These are phyloP conservation scores for Cytospora chrysosperma DNA, from an alignment of 2,329 filamentous ascomycete species.

Conservation along the genomic window DNA sequence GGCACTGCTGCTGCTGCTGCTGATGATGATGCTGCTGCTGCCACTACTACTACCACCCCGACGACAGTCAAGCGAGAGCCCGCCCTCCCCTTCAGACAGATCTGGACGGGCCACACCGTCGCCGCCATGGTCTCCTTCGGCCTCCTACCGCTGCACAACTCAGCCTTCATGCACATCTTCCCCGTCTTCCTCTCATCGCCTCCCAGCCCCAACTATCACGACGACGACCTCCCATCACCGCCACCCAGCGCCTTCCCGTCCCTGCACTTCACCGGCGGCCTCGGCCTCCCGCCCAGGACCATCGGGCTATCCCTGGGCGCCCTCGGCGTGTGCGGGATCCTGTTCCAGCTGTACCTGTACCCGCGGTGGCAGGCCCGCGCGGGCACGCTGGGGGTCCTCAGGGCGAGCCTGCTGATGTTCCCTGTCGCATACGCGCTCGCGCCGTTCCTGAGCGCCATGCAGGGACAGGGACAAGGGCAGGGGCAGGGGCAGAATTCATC, in stretches of 20 bases:
- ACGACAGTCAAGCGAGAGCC: not conserved
- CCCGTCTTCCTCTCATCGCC: slow-evolving; percentile 61
- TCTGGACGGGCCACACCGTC: slow-evolving; percentile 30
- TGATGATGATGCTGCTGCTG: no score
- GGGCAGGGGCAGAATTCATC: no score
- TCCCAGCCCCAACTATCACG: slow-evolving; percentile 43
- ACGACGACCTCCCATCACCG: no score
- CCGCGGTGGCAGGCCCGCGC: slow-evolving; percentile 55
- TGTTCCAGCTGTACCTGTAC: slow-evolving; percentile 61
- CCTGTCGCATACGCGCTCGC: slow-evolving; percentile 57
- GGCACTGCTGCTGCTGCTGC: no score
- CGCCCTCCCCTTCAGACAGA: slow-evolving; percentile 22
- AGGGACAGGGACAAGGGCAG: no score
- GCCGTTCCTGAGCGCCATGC: slow-evolving; percentile 58
- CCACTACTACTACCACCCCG: no score
- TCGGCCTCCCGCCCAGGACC: slow-evolving; percentile 40
- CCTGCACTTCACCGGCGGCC: slow-evolving; percentile 56
- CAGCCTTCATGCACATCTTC: slow-evolving; percentile 57
- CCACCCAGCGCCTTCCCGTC: not conserved
- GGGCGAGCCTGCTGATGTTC: slow-evolving; percentile 57
- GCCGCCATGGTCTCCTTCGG: slow-evolving; percentile 37
- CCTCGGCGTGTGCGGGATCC: slow-evolving; percentile 60
- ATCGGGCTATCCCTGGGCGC: slow-evolving; percentile 50
- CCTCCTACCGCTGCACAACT: slow-evolving; percentile 62
- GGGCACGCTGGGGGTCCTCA: slow-evolving; percentile 60